A percentile compares a stretch with the other conserved stretches of the same genome.
phyloP scores from a whole-genome alignment of 139 green algal genomes.

The Trebouxia sp. region DNA sequence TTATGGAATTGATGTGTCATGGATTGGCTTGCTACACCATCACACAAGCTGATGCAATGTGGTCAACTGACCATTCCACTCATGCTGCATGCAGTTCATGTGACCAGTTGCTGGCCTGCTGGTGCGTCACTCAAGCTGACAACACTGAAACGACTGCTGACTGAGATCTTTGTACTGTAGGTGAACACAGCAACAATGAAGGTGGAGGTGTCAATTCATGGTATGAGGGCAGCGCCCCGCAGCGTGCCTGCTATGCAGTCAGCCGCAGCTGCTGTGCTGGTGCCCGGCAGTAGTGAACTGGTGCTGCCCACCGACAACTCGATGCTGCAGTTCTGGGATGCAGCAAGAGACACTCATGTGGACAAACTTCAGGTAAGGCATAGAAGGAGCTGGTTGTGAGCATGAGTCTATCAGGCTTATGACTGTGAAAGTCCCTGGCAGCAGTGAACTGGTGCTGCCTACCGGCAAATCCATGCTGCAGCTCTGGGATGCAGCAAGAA shows the following conservation, averaged over 20 bases:
- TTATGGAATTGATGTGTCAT: not conserved
- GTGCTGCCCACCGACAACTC: slow-evolving; percentile 56
- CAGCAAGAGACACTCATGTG: slow-evolving; percentile 49
- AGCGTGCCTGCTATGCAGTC: slow-evolving; percentile 2
- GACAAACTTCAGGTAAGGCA: slow-evolving; percentile 55
- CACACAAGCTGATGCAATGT: not conserved
- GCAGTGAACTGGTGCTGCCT: slow-evolving; percentile 55
- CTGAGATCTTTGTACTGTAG: not conserved
- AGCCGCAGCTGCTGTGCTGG: not conserved
- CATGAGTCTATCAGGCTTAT: not conserved
- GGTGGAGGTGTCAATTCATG: slow-evolving; percentile 56
- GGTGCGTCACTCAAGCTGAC: not conserved
- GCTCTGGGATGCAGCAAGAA: slow-evolving; percentile 59
- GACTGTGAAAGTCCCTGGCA: too few species aligned
- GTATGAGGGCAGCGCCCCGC: slow-evolving; percentile 48
- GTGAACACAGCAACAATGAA: slow-evolving; percentile 56
- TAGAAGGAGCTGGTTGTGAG: too few species aligned
- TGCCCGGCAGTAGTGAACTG: slow-evolving; percentile 41
- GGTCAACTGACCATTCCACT: not conserved
- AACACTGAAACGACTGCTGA: not conserved
- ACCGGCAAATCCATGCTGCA: slow-evolving; percentile 61
- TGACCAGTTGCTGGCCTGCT: not conserved
- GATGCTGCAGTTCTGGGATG: slow-evolving; percentile 74
- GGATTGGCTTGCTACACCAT: not conserved
- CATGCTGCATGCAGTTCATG: not conserved